Base-by-base conservation (phyloP, 2,329 filamentous ascomycete species). In the Arthrobotrys pseudoclavata region DNA sequence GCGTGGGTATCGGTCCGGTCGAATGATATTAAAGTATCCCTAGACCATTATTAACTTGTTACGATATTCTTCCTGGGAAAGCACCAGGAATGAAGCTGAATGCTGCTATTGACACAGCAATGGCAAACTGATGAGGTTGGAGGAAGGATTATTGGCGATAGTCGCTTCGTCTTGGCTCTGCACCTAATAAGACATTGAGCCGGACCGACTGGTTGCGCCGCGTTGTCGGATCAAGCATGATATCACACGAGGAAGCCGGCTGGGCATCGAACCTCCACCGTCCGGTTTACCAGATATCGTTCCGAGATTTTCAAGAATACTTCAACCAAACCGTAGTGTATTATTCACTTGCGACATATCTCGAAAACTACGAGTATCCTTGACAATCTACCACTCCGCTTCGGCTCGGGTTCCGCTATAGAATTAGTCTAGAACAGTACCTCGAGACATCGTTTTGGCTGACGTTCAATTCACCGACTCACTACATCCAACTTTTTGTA, bases 221-320 rank as follows among this genome's bases (percentile, higher is more conserved):
- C 50, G 69, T 72, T 72, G 69, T 60, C 5, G 60, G 37, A 22
- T 29, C 48, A 34, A 20, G 66, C 62, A 72, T 72, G 69, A 72
- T 72, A 72, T 72, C 69, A 72, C 69, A 50, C 69, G 60, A 48
- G 22, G 31, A 47, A 50, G 50, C 37, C 37, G 42, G 15, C 40
- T 47, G 50, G 40, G 18, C 50, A 31, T 29, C 7, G 48, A 64
- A 71, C 60, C 60, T 72, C 48, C 69, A 72, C 40, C 42, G 45
- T 57, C 48, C 42, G 10, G 47, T 50, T 53, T 22, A 29, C 57
- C 29, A 24, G 67, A 52, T 52, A 52, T 26, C 18, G 18, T 24
- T 26, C 12, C 55, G 31, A 42, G 31, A 26, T 42, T 60, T 60
- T 20, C 31, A 6, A 60, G 55, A 42, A 26, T 9, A 42, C 18